Conservation (phyloP, 805 yeast genomes). For the Starmerella apis region DNA sequence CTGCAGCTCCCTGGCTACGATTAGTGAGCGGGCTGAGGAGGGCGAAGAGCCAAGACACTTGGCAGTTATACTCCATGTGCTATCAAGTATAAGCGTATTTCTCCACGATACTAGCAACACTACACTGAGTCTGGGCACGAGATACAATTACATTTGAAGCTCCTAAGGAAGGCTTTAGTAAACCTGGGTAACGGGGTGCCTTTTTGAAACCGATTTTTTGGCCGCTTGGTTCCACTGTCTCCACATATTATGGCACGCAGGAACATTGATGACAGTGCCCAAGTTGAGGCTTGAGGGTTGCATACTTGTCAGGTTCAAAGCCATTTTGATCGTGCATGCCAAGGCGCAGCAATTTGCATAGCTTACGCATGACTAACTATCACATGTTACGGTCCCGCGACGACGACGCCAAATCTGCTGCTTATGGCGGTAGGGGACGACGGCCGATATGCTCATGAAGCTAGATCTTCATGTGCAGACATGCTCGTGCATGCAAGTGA, state of each 20-base stretch:
- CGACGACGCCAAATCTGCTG: neutral
- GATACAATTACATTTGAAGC: no score
- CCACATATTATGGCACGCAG: constrained; percentile 4
- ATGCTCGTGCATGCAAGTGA: constrained; percentile 5
- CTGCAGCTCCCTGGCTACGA: no score
- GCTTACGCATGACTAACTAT: neutral
- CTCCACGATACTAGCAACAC: no score
- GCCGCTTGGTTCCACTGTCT: no score
- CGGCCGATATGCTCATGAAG: neutral
- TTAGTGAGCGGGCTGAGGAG: no score
- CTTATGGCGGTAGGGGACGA: constrained; percentile 3
- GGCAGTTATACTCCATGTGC: no score
- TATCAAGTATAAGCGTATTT: no score
- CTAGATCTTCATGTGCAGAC: neutral
- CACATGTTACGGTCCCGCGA: neutral
- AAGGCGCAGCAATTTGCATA: neutral
- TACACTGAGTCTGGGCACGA: no score
- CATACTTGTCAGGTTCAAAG: neutral
- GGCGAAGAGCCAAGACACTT: no score
- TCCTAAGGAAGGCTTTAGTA: no score
- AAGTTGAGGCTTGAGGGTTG: neutral
- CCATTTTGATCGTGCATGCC: constrained; percentile 1
- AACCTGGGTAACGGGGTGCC: no score
- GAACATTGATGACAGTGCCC: constrained; percentile 2
- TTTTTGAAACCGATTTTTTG: no score